Evolutionary conservation across 495 filamentous ascomycete genomes (phyloP), one percentile per base, ranked within the genome.

Genomic region (Penicillium antarcticum): DNA sequence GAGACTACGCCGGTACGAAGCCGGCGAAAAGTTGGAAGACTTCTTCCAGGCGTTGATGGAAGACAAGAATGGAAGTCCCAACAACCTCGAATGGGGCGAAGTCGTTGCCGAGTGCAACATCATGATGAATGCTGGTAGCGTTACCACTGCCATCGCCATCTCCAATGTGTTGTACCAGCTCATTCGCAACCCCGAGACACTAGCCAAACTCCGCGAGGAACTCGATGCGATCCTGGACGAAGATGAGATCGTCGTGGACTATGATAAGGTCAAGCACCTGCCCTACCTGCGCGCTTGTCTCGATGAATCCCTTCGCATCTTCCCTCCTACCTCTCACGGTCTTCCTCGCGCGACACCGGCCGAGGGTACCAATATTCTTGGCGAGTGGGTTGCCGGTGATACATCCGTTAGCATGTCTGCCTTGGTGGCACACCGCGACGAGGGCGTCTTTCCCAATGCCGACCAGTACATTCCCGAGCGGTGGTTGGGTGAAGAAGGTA

Each of bases 1-100:
- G 43, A 62, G 76, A 12, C 59, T 75, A 4, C 57, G 57, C 2
- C 66, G 73, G 11, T 78, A 81, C 56, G 63, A 72, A 9, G 61
- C 60, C n/a, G 79, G 79, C 19, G 79, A 82, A 45, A 70, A 74
- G 45, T 68, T 82, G 0, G 77, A 82, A 29, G 80, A 82, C 51
- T 82, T 84, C 61, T 82, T 82, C 67, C 60, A 69, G 29, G 68
- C 72, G 2, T 53, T 82, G n/a, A 77, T 82, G 76, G 72, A 80
- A 35, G 76, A 78, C 56, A 81, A 79, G 57, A 66, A 73, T 16
- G 67, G 73, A 1, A 70, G 74, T 33, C 40, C 66, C 7, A 62
- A 66, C 52, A 64, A 60, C 45, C 66, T 71, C 1, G 66, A 69
- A 57, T 68, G 57, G 53, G 66, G 62, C 16, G 61, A 73, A 40